Evolutionary conservation across 345 rosid species (phyloP).

Genomic region (Lepidium sativum): DNA sequence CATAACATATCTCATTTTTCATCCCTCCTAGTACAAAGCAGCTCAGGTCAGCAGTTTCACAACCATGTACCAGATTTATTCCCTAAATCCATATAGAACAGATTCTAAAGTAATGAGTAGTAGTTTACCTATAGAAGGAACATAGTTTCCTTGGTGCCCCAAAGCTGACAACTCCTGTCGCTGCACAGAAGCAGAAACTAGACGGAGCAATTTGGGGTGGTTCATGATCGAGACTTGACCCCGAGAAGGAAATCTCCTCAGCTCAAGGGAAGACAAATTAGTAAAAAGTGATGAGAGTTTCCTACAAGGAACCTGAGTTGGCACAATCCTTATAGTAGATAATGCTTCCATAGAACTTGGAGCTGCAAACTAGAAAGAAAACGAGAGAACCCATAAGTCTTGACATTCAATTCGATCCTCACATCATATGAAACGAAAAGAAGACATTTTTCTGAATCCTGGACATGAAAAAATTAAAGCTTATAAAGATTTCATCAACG

Average conservation of each 20-base stretch:
- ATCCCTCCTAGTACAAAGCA: not conserved
- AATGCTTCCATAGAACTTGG: slow-evolving; percentile 55
- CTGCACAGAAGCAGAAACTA: slow-evolving; percentile 45
- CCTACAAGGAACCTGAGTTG: slow-evolving; percentile 26
- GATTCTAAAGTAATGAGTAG: not conserved
- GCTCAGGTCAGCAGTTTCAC: not conserved
- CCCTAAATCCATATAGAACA: not conserved
- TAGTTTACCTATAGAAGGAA: slow-evolving; percentile 52
- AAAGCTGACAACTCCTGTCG: slow-evolving; percentile 37
- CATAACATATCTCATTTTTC: not conserved
- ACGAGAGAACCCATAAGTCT: not conserved
- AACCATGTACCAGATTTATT: not conserved
- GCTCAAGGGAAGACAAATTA: slow-evolving; percentile 26
- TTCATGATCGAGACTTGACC: slow-evolving; percentile 29
- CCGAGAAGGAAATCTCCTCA: slow-evolving; percentile 17
- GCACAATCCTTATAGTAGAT: slow-evolving; percentile 31
- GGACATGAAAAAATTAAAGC: too few species aligned
- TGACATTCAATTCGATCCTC: not conserved
- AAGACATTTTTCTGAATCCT: too few species aligned
- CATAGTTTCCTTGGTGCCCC: slow-evolving; percentile 31
- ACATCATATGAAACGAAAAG: too few species aligned
- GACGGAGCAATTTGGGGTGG: slow-evolving; percentile 32
- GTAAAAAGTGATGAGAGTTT: slow-evolving; percentile 19
- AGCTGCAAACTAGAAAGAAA: slow-evolving; percentile 19
- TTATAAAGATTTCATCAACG: too few species aligned